Conservation (phyloP, 2,329 filamentous ascomycete genomes). For the Sporothrix humicola region DNA sequence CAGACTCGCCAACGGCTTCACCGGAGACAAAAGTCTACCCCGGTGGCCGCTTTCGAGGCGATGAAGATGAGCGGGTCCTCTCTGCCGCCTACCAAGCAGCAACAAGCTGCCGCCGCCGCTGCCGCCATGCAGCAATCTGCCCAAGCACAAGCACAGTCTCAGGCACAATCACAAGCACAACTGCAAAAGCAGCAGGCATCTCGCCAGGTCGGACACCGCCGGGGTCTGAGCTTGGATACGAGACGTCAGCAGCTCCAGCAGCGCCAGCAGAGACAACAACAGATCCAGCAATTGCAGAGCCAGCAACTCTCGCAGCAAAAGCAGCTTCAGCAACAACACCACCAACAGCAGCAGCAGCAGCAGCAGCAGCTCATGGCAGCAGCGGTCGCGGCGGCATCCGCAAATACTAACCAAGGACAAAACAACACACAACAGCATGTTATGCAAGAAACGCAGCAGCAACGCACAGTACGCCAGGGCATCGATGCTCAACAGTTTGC, state of each 20-base stretch:
- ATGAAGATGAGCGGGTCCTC: slow-evolving; percentile 64
- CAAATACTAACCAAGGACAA: slow-evolving; percentile 62
- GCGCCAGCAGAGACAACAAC: slow-evolving; percentile 39
- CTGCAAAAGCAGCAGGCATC: slow-evolving; percentile 47
- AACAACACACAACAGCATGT: slow-evolving; percentile 69
- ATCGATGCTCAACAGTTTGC: slow-evolving; percentile 49
- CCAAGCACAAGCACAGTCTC: slow-evolving; percentile 29
- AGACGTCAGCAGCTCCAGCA: slow-evolving; percentile 61
- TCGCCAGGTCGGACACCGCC: slow-evolving; percentile 66
- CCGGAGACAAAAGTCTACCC: slow-evolving; percentile 86
- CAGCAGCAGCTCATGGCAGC: slow-evolving; percentile 33
- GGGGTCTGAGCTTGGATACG: slow-evolving; percentile 84
- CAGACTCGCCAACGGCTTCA: slow-evolving; percentile 77
- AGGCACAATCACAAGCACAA: slow-evolving; percentile 14
- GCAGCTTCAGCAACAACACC: slow-evolving; percentile 32
- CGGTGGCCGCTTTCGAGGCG: slow-evolving; percentile 72
- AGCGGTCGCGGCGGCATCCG: slow-evolving; percentile 34
- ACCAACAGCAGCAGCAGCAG: slow-evolving; percentile 44
- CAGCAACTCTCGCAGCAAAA: slow-evolving; percentile 44
- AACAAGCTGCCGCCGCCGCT: slow-evolving; percentile 26
- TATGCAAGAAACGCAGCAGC: slow-evolving; percentile 90
- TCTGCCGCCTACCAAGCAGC: slow-evolving; percentile 59
- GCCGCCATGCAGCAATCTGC: slow-evolving; percentile 42
- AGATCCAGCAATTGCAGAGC: slow-evolving; percentile 37
- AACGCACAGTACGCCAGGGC: slow-evolving; percentile 80